A percentile compares a stretch with the other conserved stretches of the same genome.
phyloP scores from a whole-genome alignment of 2,329 filamentous ascomycete genomes.

The Cladosporium sp. region DNA sequence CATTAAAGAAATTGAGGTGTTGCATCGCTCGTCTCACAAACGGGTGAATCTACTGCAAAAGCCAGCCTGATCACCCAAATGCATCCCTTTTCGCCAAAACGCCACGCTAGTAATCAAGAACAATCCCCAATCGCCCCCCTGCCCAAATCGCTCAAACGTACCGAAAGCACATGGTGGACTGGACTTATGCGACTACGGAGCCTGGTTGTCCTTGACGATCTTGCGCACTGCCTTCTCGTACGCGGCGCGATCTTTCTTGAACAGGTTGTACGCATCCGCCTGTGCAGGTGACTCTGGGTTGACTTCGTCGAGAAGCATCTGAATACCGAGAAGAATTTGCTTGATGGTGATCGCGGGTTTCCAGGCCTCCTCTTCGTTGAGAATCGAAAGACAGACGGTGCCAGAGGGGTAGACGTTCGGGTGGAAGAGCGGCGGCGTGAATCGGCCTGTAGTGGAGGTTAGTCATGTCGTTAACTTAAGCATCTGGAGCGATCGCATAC shows the following conservation, averaged over 20 bases:
- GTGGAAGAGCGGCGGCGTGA: slow-evolving; percentile 91
- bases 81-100: slow-evolving; percentile 5
- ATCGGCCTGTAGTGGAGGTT: slow-evolving; percentile 66
- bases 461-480: slow-evolving; percentile 17
- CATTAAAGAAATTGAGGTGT: too few species aligned
- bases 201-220: slow-evolving; percentile 84
- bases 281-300: slow-evolving; percentile 96
- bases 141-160: too few species aligned
- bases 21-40: too few species aligned
- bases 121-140: neutral
- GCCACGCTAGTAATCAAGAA: slow-evolving; percentile 11
- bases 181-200: slow-evolving; percentile 41
- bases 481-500: slow-evolving; percentile 50
- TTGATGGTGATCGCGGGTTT: slow-evolving; percentile 98
- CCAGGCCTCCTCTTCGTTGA: slow-evolving; percentile 98
- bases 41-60: too few species aligned
- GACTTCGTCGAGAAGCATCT: slow-evolving; percentile 91
- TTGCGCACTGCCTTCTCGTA: slow-evolving; percentile 86
- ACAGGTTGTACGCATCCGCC: slow-evolving; percentile 94
- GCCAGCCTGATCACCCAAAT: neutral
- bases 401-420: slow-evolving; percentile 98
- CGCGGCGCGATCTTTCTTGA: slow-evolving; percentile 79
- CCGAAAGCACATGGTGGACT: too few species aligned
- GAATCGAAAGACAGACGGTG: slow-evolving; percentile 91
- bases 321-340: slow-evolving; percentile 92